These are phyloP conservation scores for Jacaranda copaia DNA, from an alignment of 257 asterid genomes.

Conservation along the genomic window DNA sequence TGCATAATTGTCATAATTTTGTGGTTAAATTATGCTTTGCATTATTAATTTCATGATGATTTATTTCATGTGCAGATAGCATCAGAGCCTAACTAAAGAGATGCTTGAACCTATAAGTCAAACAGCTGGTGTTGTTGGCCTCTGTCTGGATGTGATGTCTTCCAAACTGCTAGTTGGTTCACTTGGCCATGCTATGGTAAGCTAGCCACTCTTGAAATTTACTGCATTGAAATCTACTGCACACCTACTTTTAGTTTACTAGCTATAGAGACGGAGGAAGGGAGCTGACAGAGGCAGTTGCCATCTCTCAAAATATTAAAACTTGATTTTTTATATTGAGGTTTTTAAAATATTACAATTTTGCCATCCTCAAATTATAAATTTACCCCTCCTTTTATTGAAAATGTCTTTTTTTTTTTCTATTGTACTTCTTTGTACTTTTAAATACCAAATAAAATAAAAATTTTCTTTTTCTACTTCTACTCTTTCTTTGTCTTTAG, in stretches of 20 bases:
- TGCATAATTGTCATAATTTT: slow-evolving; percentile 23
- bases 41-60: slow-evolving; percentile 27
- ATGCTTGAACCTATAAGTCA: slow-evolving; percentile 95
- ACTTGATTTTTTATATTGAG: no score
- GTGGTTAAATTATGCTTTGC: slow-evolving; percentile 21
- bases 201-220: slow-evolving; percentile 43
- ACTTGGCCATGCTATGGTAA: slow-evolving; percentile 93
- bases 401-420: no score
- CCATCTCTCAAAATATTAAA: no score
- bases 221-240: slow-evolving; percentile 12
- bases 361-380: no score
- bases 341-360: no score
- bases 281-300: no score
- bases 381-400: no score
- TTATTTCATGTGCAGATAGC: slow-evolving; percentile 71
- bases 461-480: no score
- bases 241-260: slow-evolving; percentile 4
- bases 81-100: slow-evolving; percentile 95
- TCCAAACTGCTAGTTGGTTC: slow-evolving; percentile 98
- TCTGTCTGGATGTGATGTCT: slow-evolving; percentile 83
- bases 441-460: no score
- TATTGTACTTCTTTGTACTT: no score
- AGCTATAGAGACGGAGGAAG: no score
- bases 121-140: slow-evolving; percentile 92
- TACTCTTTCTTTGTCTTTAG: no score